Evolutionary conservation across 805 yeast species (phyloP).

Genomic region (Kregervanrija delftensis): DNA sequence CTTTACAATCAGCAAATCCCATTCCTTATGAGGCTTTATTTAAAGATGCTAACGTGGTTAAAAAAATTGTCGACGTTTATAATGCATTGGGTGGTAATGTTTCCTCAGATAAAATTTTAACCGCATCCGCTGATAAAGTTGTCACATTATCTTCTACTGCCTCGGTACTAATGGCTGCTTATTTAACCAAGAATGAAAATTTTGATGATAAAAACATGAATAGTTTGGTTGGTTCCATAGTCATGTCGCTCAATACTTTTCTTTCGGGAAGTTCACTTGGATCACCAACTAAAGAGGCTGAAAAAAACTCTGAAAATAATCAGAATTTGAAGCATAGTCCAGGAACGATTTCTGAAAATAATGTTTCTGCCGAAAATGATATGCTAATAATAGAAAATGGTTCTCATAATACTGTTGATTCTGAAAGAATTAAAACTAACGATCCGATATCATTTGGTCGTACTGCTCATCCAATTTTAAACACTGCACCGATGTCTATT

Average conservation of each 20-base stretch:
- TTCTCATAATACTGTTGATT: too few relatives aligned
- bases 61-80: conserved; percentile 19
- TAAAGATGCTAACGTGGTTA: conserved; percentile 5
- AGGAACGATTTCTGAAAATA: too few relatives aligned
- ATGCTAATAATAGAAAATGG: too few relatives aligned
- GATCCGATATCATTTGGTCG: too few relatives aligned
- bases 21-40: conserved; percentile 4
- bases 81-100: conserved; percentile 30
- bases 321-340: too few relatives aligned
- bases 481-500: not conserved
- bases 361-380: too few relatives aligned
- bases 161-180: conserved; percentile 19
- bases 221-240: conserved; percentile 25
- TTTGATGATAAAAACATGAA: conserved; percentile 13
- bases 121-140: conserved; percentile 14
- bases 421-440: too few relatives aligned
- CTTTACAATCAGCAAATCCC: conserved; percentile 6
- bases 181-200: conserved; percentile 10
- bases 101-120: conserved; percentile 5
- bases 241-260: conserved; percentile 18
- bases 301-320: too few relatives aligned
- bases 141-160: conserved; percentile 22
- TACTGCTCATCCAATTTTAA: too few relatives aligned
- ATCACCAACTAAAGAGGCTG: too few relatives aligned
- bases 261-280: conserved; percentile 1